phyloP scores from a whole-genome alignment of 1,284 basidiomycete species.

The Grifola frondosa region DNA sequence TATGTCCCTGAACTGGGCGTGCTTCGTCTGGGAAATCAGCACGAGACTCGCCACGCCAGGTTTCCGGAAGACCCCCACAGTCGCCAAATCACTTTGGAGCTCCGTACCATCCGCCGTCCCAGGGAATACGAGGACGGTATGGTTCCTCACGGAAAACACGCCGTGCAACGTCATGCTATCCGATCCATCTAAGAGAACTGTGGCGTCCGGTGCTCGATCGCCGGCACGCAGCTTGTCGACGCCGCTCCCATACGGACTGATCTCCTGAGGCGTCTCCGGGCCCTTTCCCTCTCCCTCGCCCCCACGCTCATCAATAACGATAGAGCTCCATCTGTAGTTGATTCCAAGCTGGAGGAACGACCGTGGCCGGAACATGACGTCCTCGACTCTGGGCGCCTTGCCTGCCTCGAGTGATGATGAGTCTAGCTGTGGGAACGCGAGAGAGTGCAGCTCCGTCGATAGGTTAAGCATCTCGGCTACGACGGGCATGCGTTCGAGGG shows the following conservation, averaged over 20 bases:
- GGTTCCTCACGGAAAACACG: conserved; percentile 21
- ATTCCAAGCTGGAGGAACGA: conserved; percentile 23
- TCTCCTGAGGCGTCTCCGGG: too few relatives aligned
- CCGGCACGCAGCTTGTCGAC: conserved; percentile 36
- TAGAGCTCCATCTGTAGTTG: conserved; percentile 43
- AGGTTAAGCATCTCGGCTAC: conserved; percentile 24
- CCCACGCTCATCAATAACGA: conserved; percentile 40
- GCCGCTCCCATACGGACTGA: too few relatives aligned
- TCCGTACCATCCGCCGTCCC: conserved; percentile 2
- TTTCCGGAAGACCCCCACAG: too few relatives aligned
- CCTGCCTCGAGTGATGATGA: too few relatives aligned
- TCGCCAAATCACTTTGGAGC: conserved; percentile 1
- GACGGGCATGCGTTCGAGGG: conserved; percentile 29
- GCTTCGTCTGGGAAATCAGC: conserved; percentile 8
- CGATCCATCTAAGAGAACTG: conserved; percentile 28
- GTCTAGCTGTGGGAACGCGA: conserved; percentile 2
- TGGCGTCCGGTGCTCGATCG: conserved; percentile 46
- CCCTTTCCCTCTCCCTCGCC: too few relatives aligned
- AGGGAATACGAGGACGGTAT: conserved; percentile 30
- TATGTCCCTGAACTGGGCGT: too few relatives aligned
- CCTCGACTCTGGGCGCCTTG: neutral
- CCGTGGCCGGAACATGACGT: too few relatives aligned
- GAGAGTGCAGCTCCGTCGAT: too few relatives aligned
- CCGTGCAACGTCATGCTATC: conserved; percentile 23
- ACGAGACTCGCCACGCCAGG: conserved; percentile 9